Conservation (phyloP, 2,329 filamentous ascomycete genomes). For the Curvularia spicifera region DNA sequence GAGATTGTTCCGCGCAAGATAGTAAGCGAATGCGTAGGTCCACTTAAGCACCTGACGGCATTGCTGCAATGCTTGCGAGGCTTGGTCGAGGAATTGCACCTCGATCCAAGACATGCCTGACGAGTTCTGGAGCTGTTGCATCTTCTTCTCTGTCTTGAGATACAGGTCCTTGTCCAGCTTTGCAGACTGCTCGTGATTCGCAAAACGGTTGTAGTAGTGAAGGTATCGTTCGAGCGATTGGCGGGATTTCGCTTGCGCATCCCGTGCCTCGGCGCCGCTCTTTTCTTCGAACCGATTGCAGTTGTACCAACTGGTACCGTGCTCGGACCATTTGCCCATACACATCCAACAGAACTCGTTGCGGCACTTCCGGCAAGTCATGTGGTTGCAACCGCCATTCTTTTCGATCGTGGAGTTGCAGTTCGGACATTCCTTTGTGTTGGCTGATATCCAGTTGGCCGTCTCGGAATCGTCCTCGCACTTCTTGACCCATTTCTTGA, state of each 20-base stretch:
- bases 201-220: constrained; percentile 98
- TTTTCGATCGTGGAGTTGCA: constrained; percentile 98
- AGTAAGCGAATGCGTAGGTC: constrained; percentile 99
- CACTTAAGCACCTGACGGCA: constrained; percentile 99
- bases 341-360: constrained; percentile 99
- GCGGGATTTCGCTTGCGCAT: constrained; percentile 88
- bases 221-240: constrained; percentile 94
- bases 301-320: constrained; percentile 99
- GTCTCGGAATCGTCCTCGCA: constrained; percentile 98
- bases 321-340: constrained; percentile 98
- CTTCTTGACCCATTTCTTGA: constrained; percentile 97
- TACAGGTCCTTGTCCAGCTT: constrained; percentile 96
- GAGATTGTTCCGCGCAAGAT: constrained; percentile 92
- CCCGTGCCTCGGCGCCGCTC: constrained; percentile 86
- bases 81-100: constrained; percentile 93
- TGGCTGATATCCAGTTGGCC: constrained; percentile 98
- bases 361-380: constrained; percentile 95
- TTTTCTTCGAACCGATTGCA: constrained; percentile 98
- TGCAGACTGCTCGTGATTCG: constrained; percentile 97
- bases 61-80: constrained; percentile 90
- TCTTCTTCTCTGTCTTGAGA: constrained; percentile 97
- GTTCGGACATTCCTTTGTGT: constrained; percentile 97
- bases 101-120: constrained; percentile 99
- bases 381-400: constrained; percentile 97
- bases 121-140: constrained; percentile 91